Evolutionary conservation across 2,329 filamentous ascomycete genomes (phyloP).

Genomic region (Shiraia bambusicola): DNA sequence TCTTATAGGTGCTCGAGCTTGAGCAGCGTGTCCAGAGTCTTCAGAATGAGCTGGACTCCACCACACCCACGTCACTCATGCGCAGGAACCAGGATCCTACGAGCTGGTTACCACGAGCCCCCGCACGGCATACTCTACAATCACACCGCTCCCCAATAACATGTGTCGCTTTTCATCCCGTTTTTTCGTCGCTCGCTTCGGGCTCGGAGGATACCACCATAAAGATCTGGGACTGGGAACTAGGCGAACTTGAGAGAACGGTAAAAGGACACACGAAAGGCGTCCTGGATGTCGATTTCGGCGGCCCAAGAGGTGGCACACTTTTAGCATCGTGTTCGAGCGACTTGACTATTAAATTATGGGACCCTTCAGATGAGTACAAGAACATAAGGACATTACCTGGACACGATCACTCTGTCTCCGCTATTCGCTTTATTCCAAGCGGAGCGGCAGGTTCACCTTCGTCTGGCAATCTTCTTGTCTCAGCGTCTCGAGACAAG

Average conservation of each 20-base stretch:
- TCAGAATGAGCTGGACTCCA: slow-evolving; percentile 81
- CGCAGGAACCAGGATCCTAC: slow-evolving; percentile 79
- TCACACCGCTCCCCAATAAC: slow-evolving; percentile 81
- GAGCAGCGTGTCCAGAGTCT: slow-evolving; percentile 72
- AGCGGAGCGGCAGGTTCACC: slow-evolving; percentile 76
- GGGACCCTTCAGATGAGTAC: slow-evolving; percentile 90
- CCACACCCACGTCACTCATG: slow-evolving; percentile 76
- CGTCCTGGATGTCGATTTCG: slow-evolving; percentile 86
- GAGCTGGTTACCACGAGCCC: slow-evolving; percentile 82
- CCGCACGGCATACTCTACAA: slow-evolving; percentile 78
- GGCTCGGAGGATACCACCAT: slow-evolving; percentile 92
- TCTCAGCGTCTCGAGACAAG: slow-evolving; percentile 82
- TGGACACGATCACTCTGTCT: slow-evolving; percentile 91
- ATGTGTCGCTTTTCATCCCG: slow-evolving; percentile 87
- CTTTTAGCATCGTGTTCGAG: slow-evolving; percentile 82
- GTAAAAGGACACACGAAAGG: slow-evolving; percentile 90
- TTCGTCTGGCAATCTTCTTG: slow-evolving; percentile 79
- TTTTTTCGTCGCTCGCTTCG: slow-evolving; percentile 86
- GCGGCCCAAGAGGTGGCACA: slow-evolving; percentile 76
- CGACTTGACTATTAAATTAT: slow-evolving; percentile 91
- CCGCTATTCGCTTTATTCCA: slow-evolving; percentile 83
- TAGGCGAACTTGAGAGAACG: slow-evolving; percentile 85
- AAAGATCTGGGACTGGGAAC: slow-evolving; percentile 97
- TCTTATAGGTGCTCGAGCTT: slow-evolving; percentile 80
- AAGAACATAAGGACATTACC: slow-evolving; percentile 91